Percentiles rank a stretch among this genome's conserved stretches.
phyloP scores from a whole-genome alignment of 129 eudicot genomes.

The Mikania micrantha region DNA sequence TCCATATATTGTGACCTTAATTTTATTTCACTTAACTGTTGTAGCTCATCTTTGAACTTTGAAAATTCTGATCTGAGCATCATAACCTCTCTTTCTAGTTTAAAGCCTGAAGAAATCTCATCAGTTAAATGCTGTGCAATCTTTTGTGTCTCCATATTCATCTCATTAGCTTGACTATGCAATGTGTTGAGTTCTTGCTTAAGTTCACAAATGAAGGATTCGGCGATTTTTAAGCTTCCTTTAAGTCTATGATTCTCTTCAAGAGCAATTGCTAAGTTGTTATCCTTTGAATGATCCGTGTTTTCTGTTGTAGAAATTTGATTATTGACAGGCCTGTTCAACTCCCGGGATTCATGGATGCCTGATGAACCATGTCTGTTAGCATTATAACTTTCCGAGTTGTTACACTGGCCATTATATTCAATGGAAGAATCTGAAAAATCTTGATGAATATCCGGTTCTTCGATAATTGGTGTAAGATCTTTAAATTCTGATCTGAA shows the following conservation, averaged over 20 bases:
- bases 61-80: conserved; percentile 59
- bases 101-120: conserved; percentile 60
- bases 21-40: conserved; percentile 40
- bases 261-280: conserved; percentile 46
- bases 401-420: conserved; percentile 51
- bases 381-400: conserved; percentile 60
- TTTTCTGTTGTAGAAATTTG: conserved; percentile 24
- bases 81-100: conserved; percentile 61
- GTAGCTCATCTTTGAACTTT: conserved; percentile 55
- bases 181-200: conserved; percentile 58
- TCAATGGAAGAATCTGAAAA: conserved; percentile 50
- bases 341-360: conserved; percentile 40
- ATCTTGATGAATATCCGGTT: conserved; percentile 42
- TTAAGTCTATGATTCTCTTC: conserved; percentile 65
- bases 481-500: conserved; percentile 41
- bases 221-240: conserved; percentile 64
- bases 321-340: conserved; percentile 6
- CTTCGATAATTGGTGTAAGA: conserved; percentile 44
- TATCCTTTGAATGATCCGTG: conserved; percentile 47
- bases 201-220: conserved; percentile 64
- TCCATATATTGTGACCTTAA: conserved; percentile 26
- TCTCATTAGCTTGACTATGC: conserved; percentile 60
- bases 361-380: conserved; percentile 58
- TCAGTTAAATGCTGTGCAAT: conserved; percentile 39
- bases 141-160: conserved; percentile 61